These are phyloP conservation scores for Diutina siamensis DNA, from an alignment of 1,139 yeast species.

Conservation along the genomic window DNA sequence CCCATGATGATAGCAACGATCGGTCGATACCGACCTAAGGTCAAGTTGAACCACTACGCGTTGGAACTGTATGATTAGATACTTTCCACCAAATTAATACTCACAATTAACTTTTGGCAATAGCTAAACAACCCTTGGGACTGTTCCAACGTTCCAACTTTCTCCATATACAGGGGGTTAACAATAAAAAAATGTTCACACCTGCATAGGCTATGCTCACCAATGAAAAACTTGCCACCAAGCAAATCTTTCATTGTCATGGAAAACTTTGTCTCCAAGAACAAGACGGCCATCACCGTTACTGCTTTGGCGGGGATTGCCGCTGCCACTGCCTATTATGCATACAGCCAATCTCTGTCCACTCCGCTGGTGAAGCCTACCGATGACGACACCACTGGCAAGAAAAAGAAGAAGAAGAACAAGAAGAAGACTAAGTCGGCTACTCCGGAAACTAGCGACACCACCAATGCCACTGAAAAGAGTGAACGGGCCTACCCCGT, in stretches of 20 bases:
- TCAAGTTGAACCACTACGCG: too few relatives aligned
- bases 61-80: too few relatives aligned
- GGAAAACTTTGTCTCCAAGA: conserved; percentile 34
- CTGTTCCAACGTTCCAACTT: too few relatives aligned
- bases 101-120: too few relatives aligned
- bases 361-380: conserved; percentile 8
- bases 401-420: conserved; percentile 28
- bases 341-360: conserved; percentile 26
- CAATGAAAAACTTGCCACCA: conserved; percentile 2
- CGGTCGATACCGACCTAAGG: too few relatives aligned
- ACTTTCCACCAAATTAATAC: too few relatives aligned
- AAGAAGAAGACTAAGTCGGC: conserved; percentile 27
- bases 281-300: conserved; percentile 46
- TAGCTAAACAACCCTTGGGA: too few relatives aligned
- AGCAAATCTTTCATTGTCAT: neutral
- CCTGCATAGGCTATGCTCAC: conserved; percentile 3
- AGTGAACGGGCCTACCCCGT: conserved; percentile 32
- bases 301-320: conserved; percentile 54
- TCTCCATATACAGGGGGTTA: too few relatives aligned
- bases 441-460: conserved; percentile 10
- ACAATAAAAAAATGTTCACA: neutral
- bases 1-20: too few relatives aligned
- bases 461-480: conserved; percentile 10
- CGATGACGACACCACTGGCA: conserved; percentile 13
- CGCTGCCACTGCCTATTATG: conserved; percentile 50